Evolutionary conservation across 768 basidiomycete species (phyloP).

Genomic region (Leccinum arenicola): DNA sequence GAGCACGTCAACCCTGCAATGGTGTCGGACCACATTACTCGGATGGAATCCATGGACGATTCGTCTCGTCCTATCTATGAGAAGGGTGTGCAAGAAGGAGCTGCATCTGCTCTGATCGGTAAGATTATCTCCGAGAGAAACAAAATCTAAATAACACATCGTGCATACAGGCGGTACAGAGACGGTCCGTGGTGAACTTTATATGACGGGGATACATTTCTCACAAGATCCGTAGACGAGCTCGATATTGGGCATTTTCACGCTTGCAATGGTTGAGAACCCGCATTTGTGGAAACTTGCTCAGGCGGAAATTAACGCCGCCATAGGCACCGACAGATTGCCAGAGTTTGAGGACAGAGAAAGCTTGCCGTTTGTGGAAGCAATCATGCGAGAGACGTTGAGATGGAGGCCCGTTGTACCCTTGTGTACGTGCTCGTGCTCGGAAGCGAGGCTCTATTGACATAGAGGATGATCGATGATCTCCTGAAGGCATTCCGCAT

Average conservation of each 20-base stretch:
- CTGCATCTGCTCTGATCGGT: not conserved
- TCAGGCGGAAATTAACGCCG: not conserved
- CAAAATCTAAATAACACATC: not conserved
- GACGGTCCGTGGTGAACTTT: not conserved
- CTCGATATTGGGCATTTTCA: not conserved
- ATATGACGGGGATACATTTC: too few species aligned
- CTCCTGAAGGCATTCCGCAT: constrained; percentile 20
- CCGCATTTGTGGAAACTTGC: not conserved
- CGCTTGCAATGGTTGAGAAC: not conserved
- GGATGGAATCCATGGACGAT: not conserved
- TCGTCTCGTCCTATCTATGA: not conserved
- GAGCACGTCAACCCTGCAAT: not conserved
- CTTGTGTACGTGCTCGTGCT: not conserved
- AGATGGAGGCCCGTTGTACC: not conserved
- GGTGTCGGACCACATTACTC: not conserved
- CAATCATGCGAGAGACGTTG: not conserved
- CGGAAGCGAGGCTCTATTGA: not conserved
- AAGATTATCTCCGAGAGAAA: not conserved
- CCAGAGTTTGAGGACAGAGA: not conserved
- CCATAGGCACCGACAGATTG: not conserved
- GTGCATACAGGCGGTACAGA: not conserved
- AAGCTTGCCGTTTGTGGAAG: not conserved
- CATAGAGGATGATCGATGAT: not conserved
- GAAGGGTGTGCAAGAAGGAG: not conserved
- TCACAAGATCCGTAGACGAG: not conserved